These are phyloP conservation scores for Brettanomyces naardenensis DNA, from an alignment of 805 yeast genomes.

Conservation along the genomic window DNA sequence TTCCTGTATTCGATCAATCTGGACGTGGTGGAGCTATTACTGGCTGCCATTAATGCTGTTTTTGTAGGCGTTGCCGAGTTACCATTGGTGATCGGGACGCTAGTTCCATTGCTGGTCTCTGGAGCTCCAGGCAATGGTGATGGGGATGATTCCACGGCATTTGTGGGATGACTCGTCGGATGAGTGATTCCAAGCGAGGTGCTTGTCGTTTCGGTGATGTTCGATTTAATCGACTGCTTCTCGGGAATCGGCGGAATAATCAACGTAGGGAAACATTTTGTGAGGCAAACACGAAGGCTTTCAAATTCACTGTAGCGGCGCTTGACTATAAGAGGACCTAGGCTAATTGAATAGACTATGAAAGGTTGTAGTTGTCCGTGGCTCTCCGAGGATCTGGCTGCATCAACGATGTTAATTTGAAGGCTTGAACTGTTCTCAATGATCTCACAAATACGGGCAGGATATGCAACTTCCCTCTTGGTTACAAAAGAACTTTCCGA, in stretches of 20 bases:
- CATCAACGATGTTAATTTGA: conserved; percentile 50
- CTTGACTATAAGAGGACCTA: conserved; percentile 55
- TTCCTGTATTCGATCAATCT: conserved; percentile 50
- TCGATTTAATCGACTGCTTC: conserved; percentile 52
- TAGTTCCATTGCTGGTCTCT: background rate
- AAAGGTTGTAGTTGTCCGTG: conserved; percentile 38
- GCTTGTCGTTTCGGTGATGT: conserved; percentile 23
- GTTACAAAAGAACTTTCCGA: conserved; percentile 14
- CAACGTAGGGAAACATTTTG: conserved; percentile 68
- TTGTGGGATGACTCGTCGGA: no score
- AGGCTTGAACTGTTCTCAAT: conserved; percentile 11
- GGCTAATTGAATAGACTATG: conserved; percentile 72
- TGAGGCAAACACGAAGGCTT: conserved; percentile 61
- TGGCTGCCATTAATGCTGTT: background rate
- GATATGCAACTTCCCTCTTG: conserved; percentile 14
- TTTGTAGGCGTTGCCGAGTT: background rate
- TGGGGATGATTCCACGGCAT: conserved; percentile 1
- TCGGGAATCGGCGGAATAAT: conserved; percentile 93
- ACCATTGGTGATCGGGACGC: background rate
- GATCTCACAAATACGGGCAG: conserved; percentile 20
- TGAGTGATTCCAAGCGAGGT: conserved; percentile 18
- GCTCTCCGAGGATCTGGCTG: conserved; percentile 81
- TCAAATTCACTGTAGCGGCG: conserved; percentile 93
- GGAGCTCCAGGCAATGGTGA: background rate
- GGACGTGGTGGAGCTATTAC: conserved; percentile 5